A percentile compares a stretch with the other conserved stretches of the same genome.
Conservation (phyloP, 768 basidiomycete species). For the Pleurotus salmoneostramineus region DNA sequence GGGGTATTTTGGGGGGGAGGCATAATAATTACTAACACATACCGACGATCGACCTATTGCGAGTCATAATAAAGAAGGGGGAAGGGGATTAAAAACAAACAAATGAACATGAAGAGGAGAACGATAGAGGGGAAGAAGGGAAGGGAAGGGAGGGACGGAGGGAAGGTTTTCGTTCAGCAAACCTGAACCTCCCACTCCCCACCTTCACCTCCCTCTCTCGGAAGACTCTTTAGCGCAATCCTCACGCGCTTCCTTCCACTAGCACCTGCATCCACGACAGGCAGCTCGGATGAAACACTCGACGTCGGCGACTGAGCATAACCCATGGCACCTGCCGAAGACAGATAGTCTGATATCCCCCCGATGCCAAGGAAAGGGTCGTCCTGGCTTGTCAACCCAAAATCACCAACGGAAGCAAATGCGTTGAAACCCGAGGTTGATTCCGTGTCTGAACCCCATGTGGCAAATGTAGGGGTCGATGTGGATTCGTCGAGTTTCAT, state of each 20-base stretch:
- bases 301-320: slow-evolving; percentile 26
- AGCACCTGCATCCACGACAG: slow-evolving; percentile 25
- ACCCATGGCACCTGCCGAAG: slow-evolving; percentile 30
- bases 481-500: slow-evolving; percentile 10
- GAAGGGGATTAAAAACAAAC: not conserved
- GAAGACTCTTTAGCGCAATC: slow-evolving; percentile 64
- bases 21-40: slow-evolving; percentile 7
- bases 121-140: not conserved
- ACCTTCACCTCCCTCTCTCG: slow-evolving; percentile 57
- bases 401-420: slow-evolving; percentile 19
- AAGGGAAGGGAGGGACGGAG: not conserved
- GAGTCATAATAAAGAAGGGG: not conserved
- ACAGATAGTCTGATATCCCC: slow-evolving; percentile 31
- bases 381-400: slow-evolving; percentile 23
- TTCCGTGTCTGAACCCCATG: slow-evolving; percentile 9
- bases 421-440: slow-evolving; percentile 14
- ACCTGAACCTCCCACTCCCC: slow-evolving; percentile 81
- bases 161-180: slow-evolving; percentile 33
- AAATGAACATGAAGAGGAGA: not conserved
- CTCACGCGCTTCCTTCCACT: slow-evolving; percentile 55
- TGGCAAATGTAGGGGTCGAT: not conserved
- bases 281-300: slow-evolving; percentile 30
- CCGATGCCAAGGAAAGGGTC: slow-evolving; percentile 63
- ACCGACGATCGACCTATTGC: slow-evolving; percentile 7
- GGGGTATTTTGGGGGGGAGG: not conserved